A percentile compares a stretch with the other conserved stretches of the same genome.
Evolutionary conservation across 129 eudicot genomes (phyloP).

Genomic region (Erigeron canadensis): DNA sequence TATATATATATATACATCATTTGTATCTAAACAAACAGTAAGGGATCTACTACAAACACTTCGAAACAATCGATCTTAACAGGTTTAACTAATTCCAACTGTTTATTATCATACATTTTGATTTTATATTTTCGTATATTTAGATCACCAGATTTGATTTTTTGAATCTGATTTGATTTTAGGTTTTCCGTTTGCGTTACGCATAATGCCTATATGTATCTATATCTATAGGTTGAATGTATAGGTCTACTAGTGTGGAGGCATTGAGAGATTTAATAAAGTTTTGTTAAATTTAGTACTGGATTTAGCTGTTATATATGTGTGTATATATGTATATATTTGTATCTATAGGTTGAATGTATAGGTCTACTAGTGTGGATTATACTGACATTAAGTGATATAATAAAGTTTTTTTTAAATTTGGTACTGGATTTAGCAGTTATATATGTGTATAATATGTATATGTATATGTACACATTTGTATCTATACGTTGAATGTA

Average conservation of each 20-base stretch:
- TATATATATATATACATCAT: neutral
- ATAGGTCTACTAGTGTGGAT: neutral
- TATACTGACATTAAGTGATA: slow-evolving; percentile 5
- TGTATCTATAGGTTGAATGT: too few species aligned
- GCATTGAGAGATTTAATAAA: too few species aligned
- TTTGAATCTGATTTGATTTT: neutral
- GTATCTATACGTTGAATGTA: too few species aligned
- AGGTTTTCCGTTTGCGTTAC: slow-evolving; percentile 13
- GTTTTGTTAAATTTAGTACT: too few species aligned
- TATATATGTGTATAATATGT: too few species aligned
- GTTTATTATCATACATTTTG: neutral
- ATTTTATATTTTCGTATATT: neutral
- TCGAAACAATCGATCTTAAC: slow-evolving; percentile 27
- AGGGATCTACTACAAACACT: slow-evolving; percentile 24
- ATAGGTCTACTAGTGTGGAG: neutral
- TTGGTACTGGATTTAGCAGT: slow-evolving; percentile 1
- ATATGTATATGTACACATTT: too few species aligned
- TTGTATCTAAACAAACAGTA: neutral
- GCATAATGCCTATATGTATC: slow-evolving; percentile 20
- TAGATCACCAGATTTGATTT: slow-evolving; percentile 34
- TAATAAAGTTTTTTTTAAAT: neutral
- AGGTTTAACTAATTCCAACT: slow-evolving; percentile 24
- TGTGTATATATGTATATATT: too few species aligned
- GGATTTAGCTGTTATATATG: too few species aligned
- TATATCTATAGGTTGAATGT: neutral